phyloP scores from a whole-genome alignment of 805 yeast species.

The Hanseniaspora valbyensis region DNA sequence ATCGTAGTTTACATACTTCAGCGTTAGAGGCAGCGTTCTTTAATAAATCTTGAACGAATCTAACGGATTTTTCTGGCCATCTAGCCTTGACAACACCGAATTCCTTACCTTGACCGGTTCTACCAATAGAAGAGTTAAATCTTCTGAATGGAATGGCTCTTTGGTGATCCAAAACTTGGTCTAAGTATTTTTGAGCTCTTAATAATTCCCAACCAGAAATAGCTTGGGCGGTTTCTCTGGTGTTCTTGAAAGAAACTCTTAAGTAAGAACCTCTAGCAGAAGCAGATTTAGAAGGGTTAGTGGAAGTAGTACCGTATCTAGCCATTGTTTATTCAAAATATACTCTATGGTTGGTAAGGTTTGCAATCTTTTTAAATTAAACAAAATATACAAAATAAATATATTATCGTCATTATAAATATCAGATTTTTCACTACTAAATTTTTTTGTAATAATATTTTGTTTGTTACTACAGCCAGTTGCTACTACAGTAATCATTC shows the following conservation, averaged over 20 bases:
- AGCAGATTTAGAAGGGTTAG: constrained; percentile 98
- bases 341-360: constrained; percentile 15
- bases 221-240: constrained; percentile 99
- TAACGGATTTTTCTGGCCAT: constrained; percentile 99
- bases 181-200: constrained; percentile 91
- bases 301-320: constrained; percentile 98
- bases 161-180: constrained; percentile 92
- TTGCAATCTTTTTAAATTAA: neutral
- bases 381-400: too few relatives aligned
- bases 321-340: constrained; percentile 50
- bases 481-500: too few relatives aligned
- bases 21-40: constrained; percentile 98
- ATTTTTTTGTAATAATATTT: neutral
- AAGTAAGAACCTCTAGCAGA: constrained; percentile 99
- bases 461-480: neutral
- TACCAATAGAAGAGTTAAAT: constrained; percentile 91
- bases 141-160: constrained; percentile 99
- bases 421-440: neutral
- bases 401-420: too few relatives aligned
- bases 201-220: constrained; percentile 95
- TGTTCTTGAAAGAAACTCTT: constrained; percentile 99
- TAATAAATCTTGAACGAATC: constrained; percentile 86
- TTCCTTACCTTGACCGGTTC: constrained; percentile 99
- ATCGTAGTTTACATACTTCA: constrained; percentile 49
- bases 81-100: constrained; percentile 99